Base-by-base conservation (phyloP, 371 early-diverging fungal species). In the Paraphysoderma sedebokerense region DNA sequence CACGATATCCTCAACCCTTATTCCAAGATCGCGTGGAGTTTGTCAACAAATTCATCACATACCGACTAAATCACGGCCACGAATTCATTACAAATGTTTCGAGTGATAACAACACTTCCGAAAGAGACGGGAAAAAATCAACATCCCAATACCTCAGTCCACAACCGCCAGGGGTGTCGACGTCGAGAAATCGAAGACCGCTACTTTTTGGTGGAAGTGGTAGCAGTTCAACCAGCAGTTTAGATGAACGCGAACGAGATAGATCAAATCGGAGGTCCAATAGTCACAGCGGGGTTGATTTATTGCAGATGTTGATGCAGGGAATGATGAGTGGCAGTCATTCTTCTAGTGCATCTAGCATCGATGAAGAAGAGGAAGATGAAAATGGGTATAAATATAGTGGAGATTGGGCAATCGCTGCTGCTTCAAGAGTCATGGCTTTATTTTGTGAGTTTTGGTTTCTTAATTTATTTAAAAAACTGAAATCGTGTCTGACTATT, bases 341-440 rank as follows among this genome's bases (percentile, higher is more conserved):
- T n/a, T n/a, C n/a, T n/a, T n/a, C 37, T 36, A n/a, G 19, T 22
- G 37, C 17, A 5, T 36, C 37, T 6, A 36, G 37, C 37, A 6
- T 22, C 17, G 39, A 2, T 17, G 39, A 28, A 9, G 39, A 39
- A 5, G 39, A 39, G 2, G 39, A 28, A 9, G 6, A 28, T 6
- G 12, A 26, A 5, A 5, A 26, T 15, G 19, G 26, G 39, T 28
- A 39, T 23, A 11, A 39, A n/a, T 78, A 81, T 57, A 76, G 80
- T 57, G 66, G 71, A 5, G 90, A 91, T 55, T 89, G 92, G 82
- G 74, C 75, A 37, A 76, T 89, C 28, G 63, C 68, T 22, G 76
- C 88, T n/a, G 92, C 88, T 0, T 77, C 90, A 20, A 61, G 85
- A 20, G 79, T 85, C 6, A 91, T 92, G 92, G 82, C 85, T 1